A percentile compares a stretch with the other conserved stretches of the same genome.
phyloP scores from a whole-genome alignment of 1,284 basidiomycete genomes.

The Melampsora abietis-canadensis region DNA sequence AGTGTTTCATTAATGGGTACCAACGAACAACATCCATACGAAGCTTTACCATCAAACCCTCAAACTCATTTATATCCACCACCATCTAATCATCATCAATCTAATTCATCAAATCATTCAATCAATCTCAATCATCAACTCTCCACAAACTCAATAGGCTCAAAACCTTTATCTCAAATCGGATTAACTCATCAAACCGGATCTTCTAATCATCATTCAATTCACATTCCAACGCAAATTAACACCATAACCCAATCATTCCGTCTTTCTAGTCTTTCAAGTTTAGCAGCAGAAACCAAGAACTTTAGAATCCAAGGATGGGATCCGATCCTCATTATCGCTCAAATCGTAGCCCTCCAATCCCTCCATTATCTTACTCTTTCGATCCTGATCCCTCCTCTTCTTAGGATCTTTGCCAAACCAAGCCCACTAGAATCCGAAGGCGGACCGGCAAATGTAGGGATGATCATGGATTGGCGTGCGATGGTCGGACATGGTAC shows the following conservation, averaged over 20 bases:
- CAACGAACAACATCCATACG: no score
- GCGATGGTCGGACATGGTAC: slow-evolving; percentile 82
- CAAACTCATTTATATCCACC: no score
- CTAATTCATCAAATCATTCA: background rate
- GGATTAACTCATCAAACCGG: background rate
- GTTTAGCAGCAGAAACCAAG: slow-evolving; percentile 21
- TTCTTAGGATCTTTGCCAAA: slow-evolving; percentile 72
- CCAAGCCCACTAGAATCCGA: slow-evolving; percentile 72
- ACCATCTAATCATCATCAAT: no score
- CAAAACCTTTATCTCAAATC: background rate
- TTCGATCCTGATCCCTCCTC: slow-evolving; percentile 73
- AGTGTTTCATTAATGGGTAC: no score
- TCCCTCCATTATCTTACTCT: slow-evolving; percentile 86
- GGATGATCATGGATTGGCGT: slow-evolving; percentile 96
- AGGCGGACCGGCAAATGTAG: slow-evolving; percentile 77
- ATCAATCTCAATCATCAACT: background rate
- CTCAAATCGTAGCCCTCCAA: slow-evolving; percentile 87
- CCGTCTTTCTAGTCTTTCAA: background rate
- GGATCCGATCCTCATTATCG: slow-evolving; percentile 71
- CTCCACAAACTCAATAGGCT: background rate
- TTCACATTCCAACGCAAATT: background rate
- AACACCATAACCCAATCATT: background rate
- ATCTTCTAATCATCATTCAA: background rate
- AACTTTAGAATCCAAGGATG: slow-evolving; percentile 57
- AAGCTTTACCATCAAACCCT: no score